These are phyloP conservation scores for Cichorium intybus DNA, from an alignment of 140 eudicot genomes.

Conservation along the genomic window DNA sequence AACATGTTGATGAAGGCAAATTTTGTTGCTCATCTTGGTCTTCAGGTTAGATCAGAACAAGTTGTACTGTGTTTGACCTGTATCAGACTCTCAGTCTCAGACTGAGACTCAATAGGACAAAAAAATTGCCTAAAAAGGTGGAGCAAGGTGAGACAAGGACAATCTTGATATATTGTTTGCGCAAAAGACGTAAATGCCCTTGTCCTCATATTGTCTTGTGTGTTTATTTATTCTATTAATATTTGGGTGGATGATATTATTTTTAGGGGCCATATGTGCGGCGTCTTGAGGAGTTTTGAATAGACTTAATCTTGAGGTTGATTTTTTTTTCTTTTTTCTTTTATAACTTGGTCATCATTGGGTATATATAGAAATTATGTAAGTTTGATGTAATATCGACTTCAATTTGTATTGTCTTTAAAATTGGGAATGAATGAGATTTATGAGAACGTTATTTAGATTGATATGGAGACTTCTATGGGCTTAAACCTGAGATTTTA, in stretches of 20 bases:
- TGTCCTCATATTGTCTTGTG: neutral
- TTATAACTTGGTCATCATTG: no score
- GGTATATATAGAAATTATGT: slow-evolving; percentile 1
- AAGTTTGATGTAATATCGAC: slow-evolving; percentile 9
- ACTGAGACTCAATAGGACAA: no score
- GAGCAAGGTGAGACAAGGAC: no score
- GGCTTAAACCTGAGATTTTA: no score
- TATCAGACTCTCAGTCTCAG: no score
- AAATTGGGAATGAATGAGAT: neutral
- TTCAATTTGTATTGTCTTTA: neutral
- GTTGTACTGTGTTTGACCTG: no score
- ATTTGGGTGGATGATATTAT: neutral
- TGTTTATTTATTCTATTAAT: neutral
- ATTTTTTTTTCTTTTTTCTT: slow-evolving; percentile 19
- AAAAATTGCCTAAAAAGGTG: no score
- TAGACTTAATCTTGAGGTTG: neutral
- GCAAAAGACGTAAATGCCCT: no score
- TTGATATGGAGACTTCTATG: no score
- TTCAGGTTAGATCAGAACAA: no score
- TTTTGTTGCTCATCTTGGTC: slow-evolving; percentile 89
- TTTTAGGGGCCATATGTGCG: slow-evolving; percentile 54
- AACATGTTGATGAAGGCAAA: slow-evolving; percentile 73
- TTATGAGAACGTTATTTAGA: neutral
- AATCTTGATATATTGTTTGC: no score
- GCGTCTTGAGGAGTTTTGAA: slow-evolving; percentile 28